Evolutionary conservation across 2,329 filamentous ascomycete genomes (phyloP), one percentile per base, ranked within the genome.

Genomic region (Fusarium decemcellulare): DNA sequence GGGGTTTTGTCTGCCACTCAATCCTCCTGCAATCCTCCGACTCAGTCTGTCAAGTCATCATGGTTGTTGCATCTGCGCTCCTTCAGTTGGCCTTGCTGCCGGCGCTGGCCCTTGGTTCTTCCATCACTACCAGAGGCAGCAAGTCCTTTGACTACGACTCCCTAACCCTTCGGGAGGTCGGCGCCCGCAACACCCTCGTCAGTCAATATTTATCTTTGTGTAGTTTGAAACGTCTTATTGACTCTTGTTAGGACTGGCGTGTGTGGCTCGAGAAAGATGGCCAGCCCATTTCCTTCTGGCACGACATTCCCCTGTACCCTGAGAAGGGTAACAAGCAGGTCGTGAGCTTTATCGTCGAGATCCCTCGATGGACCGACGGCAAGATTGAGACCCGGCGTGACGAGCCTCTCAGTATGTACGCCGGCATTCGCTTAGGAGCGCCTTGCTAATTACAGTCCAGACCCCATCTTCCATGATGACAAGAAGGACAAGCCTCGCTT

Each of bases 381-480:
- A 82, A 81, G 73, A 75, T 81, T n/a, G 80, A 81, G 72, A 80
- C 80, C 7, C 75, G 76, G 37, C 78, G 81, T 34, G 65, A 77
- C 36, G 81, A 82, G 67, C 80, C 80, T 30, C 61, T 83, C 27
- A 83, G 80, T 81, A 75, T 60, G 1, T 3, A n/a, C 12, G 5
- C 3, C 27, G 3, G 7, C 11, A 14, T 1, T 7, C 9, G 15
- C 29, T 0, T 1, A 6, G 6, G 10, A 14, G 4, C 1, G 2
- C 4, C n/a, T 15, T 7, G 6, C 62, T 72, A 18, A 70, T 11
- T 6, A 23, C 2, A 4, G 4, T 0, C n/a, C 4, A 80, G 80
- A 83, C 58, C 81, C 81, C 40, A 81, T 83, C 57, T 79, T 79
- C 34, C 81, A 83, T 32, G 81, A 83, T n/a, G 74, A 77, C n/a